phyloP scores from a whole-genome alignment of 2,329 filamentous ascomycete species.

The Torrubiellomyces zombiae region DNA sequence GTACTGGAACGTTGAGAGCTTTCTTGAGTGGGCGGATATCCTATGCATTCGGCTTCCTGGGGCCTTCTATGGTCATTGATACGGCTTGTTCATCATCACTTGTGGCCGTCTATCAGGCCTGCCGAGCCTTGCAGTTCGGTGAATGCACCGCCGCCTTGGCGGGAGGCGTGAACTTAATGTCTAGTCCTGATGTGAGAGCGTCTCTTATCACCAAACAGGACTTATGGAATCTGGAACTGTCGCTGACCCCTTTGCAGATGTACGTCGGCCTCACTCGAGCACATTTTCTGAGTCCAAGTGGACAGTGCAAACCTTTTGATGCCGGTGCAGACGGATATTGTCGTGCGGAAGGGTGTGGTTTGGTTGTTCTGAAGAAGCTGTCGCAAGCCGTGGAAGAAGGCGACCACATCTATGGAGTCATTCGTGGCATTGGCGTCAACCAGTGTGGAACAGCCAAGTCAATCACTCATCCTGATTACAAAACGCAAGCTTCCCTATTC shows the following conservation, averaged over 20 bases:
- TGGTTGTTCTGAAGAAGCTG: constrained; percentile 60
- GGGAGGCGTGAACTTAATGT: constrained; percentile 49
- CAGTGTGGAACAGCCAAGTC: constrained; percentile 70
- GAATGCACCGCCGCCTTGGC: constrained; percentile 47
- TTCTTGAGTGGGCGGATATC: constrained; percentile 3
- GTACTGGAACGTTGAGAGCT: constrained; percentile 1
- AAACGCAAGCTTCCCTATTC: constrained; percentile 58
- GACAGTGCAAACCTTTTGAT: constrained; percentile 4
- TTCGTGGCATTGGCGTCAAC: constrained; percentile 60
- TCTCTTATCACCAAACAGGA: constrained; percentile 50
- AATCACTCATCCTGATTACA: constrained; percentile 66
- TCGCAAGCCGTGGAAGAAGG: constrained; percentile 61
- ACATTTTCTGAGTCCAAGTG: constrained; percentile 39
- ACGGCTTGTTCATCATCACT: constrained; percentile 4
- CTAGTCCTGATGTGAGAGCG: no score
- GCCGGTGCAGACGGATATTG: constrained; percentile 59
- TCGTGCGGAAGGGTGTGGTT: constrained; percentile 59
- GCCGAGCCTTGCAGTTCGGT: constrained; percentile 11
- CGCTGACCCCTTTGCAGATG: no score
- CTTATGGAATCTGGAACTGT: no score
- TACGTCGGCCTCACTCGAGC: constrained; percentile 46
- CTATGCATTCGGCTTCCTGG: constrained; percentile 3
- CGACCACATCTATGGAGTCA: constrained; percentile 58
- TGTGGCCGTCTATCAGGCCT: constrained; percentile 2
- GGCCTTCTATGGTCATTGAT: constrained; percentile 3